Percentiles rank a stretch among this genome's conserved stretches.
These are phyloP conservation scores for Wickerhamiella domercqiae DNA, from an alignment of 805 yeast species.

Conservation along the genomic window DNA sequence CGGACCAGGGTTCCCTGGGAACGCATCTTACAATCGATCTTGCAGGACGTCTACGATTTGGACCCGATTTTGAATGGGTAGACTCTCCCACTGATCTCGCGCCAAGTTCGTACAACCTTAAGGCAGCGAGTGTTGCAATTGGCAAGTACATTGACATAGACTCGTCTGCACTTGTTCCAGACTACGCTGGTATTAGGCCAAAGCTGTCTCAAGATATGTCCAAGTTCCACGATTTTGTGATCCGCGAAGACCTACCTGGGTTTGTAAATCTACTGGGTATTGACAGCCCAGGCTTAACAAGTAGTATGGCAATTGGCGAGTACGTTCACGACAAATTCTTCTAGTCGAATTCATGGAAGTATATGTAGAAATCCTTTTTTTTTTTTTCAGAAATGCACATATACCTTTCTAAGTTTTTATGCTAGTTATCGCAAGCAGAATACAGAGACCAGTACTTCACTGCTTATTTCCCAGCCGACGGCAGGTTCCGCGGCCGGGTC, in stretches of 20 bases:
- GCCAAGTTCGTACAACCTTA: conserved; percentile 29
- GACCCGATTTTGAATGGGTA: conserved; percentile 83
- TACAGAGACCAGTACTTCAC: not conserved
- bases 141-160: conserved; percentile 50
- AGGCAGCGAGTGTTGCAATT: conserved; percentile 38
- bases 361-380: too few species aligned
- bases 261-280: conserved; percentile 69
- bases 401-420: too few species aligned
- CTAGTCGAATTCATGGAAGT: too few species aligned
- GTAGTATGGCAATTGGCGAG: conserved; percentile 70
- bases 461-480: conserved; percentile 19
- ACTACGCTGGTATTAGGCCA: conserved; percentile 76
- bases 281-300: conserved; percentile 82
- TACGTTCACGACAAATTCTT: conserved; percentile 31
- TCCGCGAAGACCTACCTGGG: conserved; percentile 59
- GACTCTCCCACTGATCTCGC: conserved; percentile 22
- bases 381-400: too few species aligned
- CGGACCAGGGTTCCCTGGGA: conserved; percentile 63
- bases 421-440: too few species aligned
- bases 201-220: conserved; percentile 37
- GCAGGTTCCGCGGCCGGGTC: conserved; percentile 47
- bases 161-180: conserved; percentile 38
- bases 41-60: conserved; percentile 66
- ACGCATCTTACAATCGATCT: conserved; percentile 76
- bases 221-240: conserved; percentile 56